phyloP scores from a whole-genome alignment of 192 early-diverging fungal species.

The Mortierella alpina region DNA sequence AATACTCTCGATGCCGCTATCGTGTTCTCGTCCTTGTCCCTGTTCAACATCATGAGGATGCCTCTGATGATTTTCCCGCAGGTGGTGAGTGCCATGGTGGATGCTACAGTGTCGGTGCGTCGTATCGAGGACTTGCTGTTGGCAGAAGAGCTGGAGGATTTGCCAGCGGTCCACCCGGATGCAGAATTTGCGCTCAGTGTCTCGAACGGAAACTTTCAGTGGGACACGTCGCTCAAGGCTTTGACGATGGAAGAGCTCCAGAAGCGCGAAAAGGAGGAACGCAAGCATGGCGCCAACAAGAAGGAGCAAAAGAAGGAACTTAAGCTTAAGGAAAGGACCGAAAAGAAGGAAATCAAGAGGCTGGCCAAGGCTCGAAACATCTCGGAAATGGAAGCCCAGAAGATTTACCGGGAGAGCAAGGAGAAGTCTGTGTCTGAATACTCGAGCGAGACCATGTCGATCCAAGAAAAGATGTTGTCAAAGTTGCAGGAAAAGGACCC shows the following conservation, averaged over 20 bases:
- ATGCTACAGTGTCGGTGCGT: constrained; percentile 85
- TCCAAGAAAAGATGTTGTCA: constrained; percentile 50
- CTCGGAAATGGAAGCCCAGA: constrained; percentile 28
- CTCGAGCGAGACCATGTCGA: constrained; percentile 48
- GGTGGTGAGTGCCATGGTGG: constrained; percentile 81
- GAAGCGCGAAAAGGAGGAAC: constrained; percentile 42
- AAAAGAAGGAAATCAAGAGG: constrained; percentile 49
- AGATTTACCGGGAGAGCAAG: constrained; percentile 15
- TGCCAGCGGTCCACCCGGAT: constrained; percentile 54
- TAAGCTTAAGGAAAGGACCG: constrained; percentile 15
- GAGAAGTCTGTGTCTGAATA: constrained; percentile 32
- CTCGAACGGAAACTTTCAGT: constrained; percentile 71
- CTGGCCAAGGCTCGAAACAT: constrained; percentile 40
- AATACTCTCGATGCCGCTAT: constrained; percentile 70
- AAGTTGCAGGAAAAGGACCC: constrained; percentile 32
- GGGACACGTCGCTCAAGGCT: constrained; percentile 65
- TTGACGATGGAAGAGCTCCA: constrained; percentile 54
- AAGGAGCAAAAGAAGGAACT: constrained; percentile 55
- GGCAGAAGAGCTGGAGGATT: constrained; percentile 70
- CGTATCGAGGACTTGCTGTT: constrained; percentile 85
- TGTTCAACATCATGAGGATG: constrained; percentile 97
- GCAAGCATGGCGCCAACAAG: constrained; percentile 47
- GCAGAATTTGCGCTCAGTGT: constrained; percentile 65
- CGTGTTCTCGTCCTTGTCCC: constrained; percentile 88
- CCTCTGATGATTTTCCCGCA: constrained; percentile 87